Evolutionary conservation across 1,284 basidiomycete genomes (phyloP).

Genomic region (Gymnopus androsaceus): DNA sequence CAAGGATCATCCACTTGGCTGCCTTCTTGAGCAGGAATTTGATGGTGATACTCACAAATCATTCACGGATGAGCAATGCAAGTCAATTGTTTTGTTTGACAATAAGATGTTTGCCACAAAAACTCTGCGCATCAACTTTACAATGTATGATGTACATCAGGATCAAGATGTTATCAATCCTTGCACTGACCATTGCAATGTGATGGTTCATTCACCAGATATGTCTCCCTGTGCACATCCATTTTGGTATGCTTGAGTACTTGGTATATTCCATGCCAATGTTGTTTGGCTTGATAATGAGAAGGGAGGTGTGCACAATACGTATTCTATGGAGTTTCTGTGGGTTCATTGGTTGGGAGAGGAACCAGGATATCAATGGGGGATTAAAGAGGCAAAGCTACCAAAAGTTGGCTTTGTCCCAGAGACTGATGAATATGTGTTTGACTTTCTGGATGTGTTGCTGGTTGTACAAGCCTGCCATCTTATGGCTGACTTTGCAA

Average conservation of each 20-base stretch:
- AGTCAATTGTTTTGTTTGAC: conserved; percentile 16
- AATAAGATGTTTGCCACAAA: no score
- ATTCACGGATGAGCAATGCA: conserved; percentile 27
- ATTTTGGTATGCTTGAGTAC: conserved; percentile 7
- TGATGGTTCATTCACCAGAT: no score
- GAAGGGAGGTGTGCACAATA: not conserved
- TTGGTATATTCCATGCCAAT: conserved; percentile 2
- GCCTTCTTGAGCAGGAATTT: conserved; percentile 23
- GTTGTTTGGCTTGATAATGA: not conserved
- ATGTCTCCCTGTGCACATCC: not conserved
- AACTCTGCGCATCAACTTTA: no score
- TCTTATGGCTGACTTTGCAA: conserved; percentile 1
- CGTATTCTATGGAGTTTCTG: conserved; percentile 3
- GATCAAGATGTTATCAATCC: no score
- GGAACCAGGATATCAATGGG: not conserved
- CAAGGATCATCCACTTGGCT: conserved; percentile 30
- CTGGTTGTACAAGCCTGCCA: not conserved
- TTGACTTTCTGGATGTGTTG: not conserved
- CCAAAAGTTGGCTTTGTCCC: conserved; percentile 7
- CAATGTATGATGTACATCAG: no score
- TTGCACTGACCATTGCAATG: no score
- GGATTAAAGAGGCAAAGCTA: not conserved
- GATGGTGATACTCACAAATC: conserved; percentile 27
- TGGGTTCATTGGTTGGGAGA: conserved; percentile 2
- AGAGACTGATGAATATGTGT: not conserved